Conservation (phyloP, 2,329 filamentous ascomycete species). For the Sordariomycetes sp. region DNA sequence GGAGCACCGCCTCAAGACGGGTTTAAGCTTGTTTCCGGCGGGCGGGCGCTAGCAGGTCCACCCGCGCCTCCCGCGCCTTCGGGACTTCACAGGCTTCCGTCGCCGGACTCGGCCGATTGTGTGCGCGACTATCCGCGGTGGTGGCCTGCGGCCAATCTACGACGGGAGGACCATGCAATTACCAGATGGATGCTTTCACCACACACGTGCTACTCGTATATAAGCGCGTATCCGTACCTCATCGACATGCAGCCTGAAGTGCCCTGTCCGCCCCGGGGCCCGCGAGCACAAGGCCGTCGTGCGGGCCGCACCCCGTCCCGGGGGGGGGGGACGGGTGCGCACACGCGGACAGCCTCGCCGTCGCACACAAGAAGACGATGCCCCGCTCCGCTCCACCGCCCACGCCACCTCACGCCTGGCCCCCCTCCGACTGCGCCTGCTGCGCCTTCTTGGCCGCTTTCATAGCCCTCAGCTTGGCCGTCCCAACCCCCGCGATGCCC, state of each 20-base stretch:
- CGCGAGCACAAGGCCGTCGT: too few relatives aligned
- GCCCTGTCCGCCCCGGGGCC: too few relatives aligned
- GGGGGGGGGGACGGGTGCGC: neutral
- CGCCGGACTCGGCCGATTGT: too few relatives aligned
- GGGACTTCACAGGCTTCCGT: too few relatives aligned
- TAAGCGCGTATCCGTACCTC: neutral
- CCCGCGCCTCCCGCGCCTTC: too few relatives aligned
- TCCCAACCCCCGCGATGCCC: conserved; percentile 70
- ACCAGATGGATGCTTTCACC: neutral
- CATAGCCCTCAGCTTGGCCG: conserved; percentile 65
- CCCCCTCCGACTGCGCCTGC: neutral
- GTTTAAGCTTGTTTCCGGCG: too few relatives aligned
- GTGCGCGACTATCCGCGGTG: too few relatives aligned
- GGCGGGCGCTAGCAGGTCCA: too few relatives aligned
- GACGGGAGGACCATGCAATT: neutral
- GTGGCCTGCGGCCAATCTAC: too few relatives aligned
- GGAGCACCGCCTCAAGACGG: too few relatives aligned
- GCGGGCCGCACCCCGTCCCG: neutral
- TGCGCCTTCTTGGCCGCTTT: conserved; percentile 28
- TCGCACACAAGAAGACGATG: neutral
- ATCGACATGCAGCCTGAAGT: neutral
- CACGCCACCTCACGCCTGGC: neutral
- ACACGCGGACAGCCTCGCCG: neutral
- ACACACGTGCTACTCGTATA: neutral
- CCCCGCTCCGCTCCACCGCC: neutral